Evolutionary conservation across 1,284 basidiomycete species (phyloP).

Genomic region (Sphaerobolus stellatus): DNA sequence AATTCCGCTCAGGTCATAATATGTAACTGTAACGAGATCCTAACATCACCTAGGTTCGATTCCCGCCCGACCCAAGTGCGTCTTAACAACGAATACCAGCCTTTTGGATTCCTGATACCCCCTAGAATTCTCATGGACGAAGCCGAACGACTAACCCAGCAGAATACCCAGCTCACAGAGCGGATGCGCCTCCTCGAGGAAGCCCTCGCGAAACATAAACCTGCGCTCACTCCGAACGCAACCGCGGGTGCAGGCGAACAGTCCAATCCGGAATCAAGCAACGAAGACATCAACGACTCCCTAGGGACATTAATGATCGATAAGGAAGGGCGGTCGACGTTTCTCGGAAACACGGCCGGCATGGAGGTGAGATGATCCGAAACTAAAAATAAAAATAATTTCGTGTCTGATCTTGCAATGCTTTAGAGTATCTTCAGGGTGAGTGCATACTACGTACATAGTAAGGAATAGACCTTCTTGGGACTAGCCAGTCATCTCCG

Average conservation of each 20-base stretch:
- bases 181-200: constrained; percentile 61
- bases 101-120: background rate
- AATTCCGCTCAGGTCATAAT: background rate
- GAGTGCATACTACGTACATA: no score
- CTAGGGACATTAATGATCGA: constrained; percentile 66
- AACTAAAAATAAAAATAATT: no score
- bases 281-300: constrained; percentile 52
- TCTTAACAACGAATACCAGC: no score
- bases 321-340: constrained; percentile 50
- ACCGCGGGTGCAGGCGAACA: no score
- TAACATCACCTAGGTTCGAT: constrained; percentile 1
- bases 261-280: no score
- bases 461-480: no score
- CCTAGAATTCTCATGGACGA: constrained; percentile 3
- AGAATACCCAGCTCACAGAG: constrained; percentile 51
- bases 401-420: no score
- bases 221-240: no score
- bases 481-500: no score
- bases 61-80: constrained; percentile 5
- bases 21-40: background rate
- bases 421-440: no score
- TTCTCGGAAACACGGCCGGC: constrained; percentile 61
- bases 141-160: constrained; percentile 49
- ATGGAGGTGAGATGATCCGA: constrained; percentile 53
- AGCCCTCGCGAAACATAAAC: constrained; percentile 36